Base-by-base conservation (phyloP, 2,329 filamentous ascomycete genomes). In the Parastagonospora avenae region DNA sequence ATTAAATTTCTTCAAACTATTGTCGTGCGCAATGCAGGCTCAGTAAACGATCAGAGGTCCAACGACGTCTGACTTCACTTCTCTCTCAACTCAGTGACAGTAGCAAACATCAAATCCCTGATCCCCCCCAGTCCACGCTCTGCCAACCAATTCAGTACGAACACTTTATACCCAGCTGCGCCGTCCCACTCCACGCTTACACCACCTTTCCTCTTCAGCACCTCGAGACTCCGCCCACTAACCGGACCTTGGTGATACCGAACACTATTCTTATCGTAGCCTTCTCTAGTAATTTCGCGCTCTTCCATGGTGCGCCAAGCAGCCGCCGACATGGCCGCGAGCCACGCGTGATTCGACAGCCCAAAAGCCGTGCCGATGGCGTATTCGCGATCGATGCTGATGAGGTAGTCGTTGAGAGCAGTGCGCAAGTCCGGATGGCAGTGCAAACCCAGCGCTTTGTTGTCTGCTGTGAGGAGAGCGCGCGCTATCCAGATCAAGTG, bases 401-500 rank as follows among this genome's bases (percentile, higher is more conserved):
- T 64, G 30, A 80, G 64, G 51, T 81, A 81, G 2, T 68, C 57
- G 10, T 75, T 68, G 2, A 82, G 67, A 1, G 68, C 59, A 6
- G 65, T 62, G 10, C 82, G 75, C 1, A 85, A 76, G 0, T 74
- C n/a, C 2, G 62, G 52, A 1, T 78, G 73, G 43, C 84, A 74
- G 8, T 82, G 70, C 58, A 84, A 82, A 4, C 82, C 84, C 12
- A 80, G 63, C 2, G 82, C 78, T 61, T 85, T 85, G n/a, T 81
- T 75, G 57, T 93, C 89, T 1, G 52, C 77, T 10, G 76, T 76
- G 50, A 84, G 84, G 52, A 95, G 87, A 1, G 88, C 91, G 10
- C 87, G 84, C 16, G 84, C 83, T 8, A 90, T 84, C 91, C 91
- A 95, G 40, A 94, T 72, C 43, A 89, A 85, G 68, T 95, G 95